Conservation (phyloP, 371 early-diverging fungal species). For the Syncephalastrum monosporum region DNA sequence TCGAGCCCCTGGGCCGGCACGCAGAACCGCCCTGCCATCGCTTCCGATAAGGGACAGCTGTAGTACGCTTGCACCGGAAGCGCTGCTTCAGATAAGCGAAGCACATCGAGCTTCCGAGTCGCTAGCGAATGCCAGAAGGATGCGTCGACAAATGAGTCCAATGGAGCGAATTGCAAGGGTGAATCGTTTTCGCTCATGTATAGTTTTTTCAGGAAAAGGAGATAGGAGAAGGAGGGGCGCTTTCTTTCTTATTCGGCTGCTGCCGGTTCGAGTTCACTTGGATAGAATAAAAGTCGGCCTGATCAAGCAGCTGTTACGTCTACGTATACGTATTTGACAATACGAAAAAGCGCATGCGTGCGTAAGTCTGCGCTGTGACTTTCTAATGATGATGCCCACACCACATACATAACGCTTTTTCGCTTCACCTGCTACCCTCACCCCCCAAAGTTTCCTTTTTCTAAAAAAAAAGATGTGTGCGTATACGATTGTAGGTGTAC, state of each 20-base stretch:
- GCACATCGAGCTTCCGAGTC: constrained; percentile 78
- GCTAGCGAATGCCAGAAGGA: constrained; percentile 88
- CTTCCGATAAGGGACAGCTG: constrained; percentile 4
- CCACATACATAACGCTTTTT: too few species aligned
- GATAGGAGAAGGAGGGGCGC: not conserved
- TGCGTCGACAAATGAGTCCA: constrained; percentile 82
- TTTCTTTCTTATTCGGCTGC: not conserved
- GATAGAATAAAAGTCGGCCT: not conserved
- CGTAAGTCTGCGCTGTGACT: too few species aligned
- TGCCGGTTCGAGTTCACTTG: not conserved
- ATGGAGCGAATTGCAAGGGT: constrained; percentile 77
- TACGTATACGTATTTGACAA: not conserved
- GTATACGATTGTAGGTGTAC: too few species aligned
- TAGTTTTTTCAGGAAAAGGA: too few species aligned
- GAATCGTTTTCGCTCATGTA: constrained; percentile 25
- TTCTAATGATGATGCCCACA: too few species aligned
- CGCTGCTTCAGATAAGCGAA: constrained; percentile 70
- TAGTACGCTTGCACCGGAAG: constrained; percentile 66
- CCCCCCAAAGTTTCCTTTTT: too few species aligned
- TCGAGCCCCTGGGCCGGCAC: constrained; percentile 38
- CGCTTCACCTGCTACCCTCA: too few species aligned
- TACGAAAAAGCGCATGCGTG: too few species aligned
- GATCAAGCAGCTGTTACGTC: constrained; percentile 1
- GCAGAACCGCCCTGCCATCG: constrained; percentile 27
- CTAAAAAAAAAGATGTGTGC: too few species aligned